Evolutionary conservation across 768 basidiomycete genomes (phyloP).

Genomic region (Leccinum barrowsii): DNA sequence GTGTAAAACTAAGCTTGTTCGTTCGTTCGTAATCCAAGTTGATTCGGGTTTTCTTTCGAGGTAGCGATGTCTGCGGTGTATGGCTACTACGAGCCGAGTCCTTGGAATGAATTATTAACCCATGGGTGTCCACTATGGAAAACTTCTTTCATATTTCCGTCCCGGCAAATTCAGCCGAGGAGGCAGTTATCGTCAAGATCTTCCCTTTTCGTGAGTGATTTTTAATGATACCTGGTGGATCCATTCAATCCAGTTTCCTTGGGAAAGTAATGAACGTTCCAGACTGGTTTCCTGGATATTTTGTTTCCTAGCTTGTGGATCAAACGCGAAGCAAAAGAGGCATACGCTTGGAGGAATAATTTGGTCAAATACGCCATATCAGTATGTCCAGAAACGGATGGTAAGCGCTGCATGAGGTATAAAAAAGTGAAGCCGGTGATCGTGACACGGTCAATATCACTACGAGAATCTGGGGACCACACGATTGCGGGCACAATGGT

Average conservation of each 20-base stretch:
- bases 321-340: slow-evolving; percentile 28
- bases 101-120: slow-evolving; percentile 1
- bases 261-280: slow-evolving; percentile 6
- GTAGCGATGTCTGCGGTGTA: slow-evolving; percentile 20
- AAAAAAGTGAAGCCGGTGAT: not conserved
- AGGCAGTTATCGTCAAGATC: not conserved
- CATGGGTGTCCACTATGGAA: slow-evolving; percentile 7
- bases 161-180: slow-evolving; percentile 1
- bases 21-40: not conserved
- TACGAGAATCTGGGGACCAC: not conserved
- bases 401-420: slow-evolving; percentile 7
- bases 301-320: slow-evolving; percentile 36
- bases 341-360: not conserved
- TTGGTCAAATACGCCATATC: slow-evolving; percentile 23
- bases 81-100: slow-evolving; percentile 12
- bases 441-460: too few relatives aligned
- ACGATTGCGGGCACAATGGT: not conserved
- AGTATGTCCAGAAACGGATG: slow-evolving; percentile 26
- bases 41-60: slow-evolving; percentile 28
- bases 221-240: not conserved
- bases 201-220: slow-evolving; percentile 17
- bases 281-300: slow-evolving; percentile 39
- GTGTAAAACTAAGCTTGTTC: not conserved
- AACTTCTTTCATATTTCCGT: not conserved
- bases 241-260: not conserved